These are phyloP conservation scores for Trapa bicornis DNA, from an alignment of 345 rosid species.

Conservation along the genomic window DNA sequence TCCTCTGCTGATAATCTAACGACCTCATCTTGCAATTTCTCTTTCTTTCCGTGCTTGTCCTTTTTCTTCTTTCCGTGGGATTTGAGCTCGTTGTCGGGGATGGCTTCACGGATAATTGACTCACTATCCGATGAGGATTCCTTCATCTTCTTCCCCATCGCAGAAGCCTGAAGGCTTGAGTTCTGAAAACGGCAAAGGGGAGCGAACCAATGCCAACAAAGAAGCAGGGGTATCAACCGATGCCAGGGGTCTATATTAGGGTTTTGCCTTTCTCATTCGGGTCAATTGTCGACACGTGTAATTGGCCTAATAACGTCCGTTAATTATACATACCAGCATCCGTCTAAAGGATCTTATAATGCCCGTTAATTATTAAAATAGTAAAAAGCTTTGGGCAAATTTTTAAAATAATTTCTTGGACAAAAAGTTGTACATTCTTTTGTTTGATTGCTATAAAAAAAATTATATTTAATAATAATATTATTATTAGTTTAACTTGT, in stretches of 20 bases:
- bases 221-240: background rate
- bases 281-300: constrained; percentile 3
- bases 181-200: background rate
- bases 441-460: no score
- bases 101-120: constrained; percentile 8
- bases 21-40: background rate
- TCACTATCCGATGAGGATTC: constrained; percentile 17
- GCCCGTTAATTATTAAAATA: no score
- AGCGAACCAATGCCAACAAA: constrained; percentile 6
- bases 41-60: constrained; percentile 24
- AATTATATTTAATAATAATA: no score
- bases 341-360: no score
- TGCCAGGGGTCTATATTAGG: constrained; percentile 6
- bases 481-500: no score
- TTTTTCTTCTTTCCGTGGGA: constrained; percentile 26
- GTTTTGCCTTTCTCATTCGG: constrained; percentile 7
- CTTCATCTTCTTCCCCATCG: constrained; percentile 28
- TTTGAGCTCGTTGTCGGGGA: background rate
- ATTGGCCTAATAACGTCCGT: no score
- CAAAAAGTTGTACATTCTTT: no score
- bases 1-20: constrained; percentile 7
- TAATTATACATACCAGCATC: no score
- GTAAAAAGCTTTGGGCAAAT: no score
- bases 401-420: no score
- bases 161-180: background rate